These are phyloP conservation scores for Gossypium mustelinum DNA, from an alignment of 345 rosid species.

Conservation along the genomic window DNA sequence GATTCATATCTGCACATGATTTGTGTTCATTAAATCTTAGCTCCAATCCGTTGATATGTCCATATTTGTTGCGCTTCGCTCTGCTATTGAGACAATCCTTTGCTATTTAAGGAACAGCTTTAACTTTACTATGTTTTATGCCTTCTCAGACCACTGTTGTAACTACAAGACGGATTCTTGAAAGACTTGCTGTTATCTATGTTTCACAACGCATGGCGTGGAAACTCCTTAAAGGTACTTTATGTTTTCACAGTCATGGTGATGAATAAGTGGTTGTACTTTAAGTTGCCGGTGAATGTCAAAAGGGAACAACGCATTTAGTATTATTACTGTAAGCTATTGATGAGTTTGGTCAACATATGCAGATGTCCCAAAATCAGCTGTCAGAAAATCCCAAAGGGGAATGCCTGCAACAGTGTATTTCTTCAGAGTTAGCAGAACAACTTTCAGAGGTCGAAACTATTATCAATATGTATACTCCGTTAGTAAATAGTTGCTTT, in stretches of 20 bases:
- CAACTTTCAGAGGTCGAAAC: constrained; percentile 79
- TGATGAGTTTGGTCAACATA: constrained; percentile 14
- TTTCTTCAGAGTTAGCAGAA: constrained; percentile 64
- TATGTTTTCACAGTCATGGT: background rate
- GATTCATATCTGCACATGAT: no score
- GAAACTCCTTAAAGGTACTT: constrained; percentile 93
- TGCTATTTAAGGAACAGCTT: background rate
- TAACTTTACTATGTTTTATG: constrained; percentile 20
- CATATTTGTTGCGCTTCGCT: background rate
- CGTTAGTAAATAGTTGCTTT: background rate
- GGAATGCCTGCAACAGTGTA: constrained; percentile 62
- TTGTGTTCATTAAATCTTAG: background rate
- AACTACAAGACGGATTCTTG: constrained; percentile 80
- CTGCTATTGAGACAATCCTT: background rate
- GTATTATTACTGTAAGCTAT: background rate
- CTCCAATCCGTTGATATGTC: background rate
- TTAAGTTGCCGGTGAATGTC: background rate
- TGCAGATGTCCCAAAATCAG: constrained; percentile 81
- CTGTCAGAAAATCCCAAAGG: constrained; percentile 74
- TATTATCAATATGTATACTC: background rate
- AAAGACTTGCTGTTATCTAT: constrained; percentile 79
- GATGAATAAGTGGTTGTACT: background rate
- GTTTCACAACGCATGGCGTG: constrained; percentile 89
- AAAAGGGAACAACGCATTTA: background rate
- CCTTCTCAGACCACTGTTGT: constrained; percentile 69